Percentiles rank a stretch among this genome's conserved stretches.
phyloP scores from a whole-genome alignment of 352 stramenopile species.

The Pythium vanterpoolii region DNA sequence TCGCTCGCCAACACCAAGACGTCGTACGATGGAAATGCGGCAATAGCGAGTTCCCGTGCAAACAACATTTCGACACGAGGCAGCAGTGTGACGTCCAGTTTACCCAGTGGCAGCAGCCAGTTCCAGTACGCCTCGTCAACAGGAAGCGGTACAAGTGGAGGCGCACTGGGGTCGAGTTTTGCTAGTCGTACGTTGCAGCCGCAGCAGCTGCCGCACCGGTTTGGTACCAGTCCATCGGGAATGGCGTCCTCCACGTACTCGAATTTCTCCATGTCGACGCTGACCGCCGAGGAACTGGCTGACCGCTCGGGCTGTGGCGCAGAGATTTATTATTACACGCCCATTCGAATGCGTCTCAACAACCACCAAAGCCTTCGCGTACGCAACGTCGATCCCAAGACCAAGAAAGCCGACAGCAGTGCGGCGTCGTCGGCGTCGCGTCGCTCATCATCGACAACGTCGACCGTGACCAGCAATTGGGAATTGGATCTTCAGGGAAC shows the following conservation, averaged over 20 bases:
- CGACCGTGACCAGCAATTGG: slow-evolving; percentile 5
- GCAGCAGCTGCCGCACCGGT: neutral
- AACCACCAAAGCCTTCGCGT: slow-evolving; percentile 71
- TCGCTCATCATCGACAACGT: slow-evolving; percentile 11
- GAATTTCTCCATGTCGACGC: slow-evolving; percentile 17
- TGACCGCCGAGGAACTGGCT: slow-evolving; percentile 32
- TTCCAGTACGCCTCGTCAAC: slow-evolving; percentile 15
- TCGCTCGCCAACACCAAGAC: slow-evolving; percentile 27
- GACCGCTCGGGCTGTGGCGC: slow-evolving; percentile 64
- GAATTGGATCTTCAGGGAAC: slow-evolving; percentile 54
- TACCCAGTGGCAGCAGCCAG: slow-evolving; percentile 15
- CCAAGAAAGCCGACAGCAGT: neutral
- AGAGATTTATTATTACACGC: slow-evolving; percentile 70
- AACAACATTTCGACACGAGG: neutral
- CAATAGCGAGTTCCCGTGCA: neutral
- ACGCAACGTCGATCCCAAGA: slow-evolving; percentile 13
- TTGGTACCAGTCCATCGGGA: neutral
- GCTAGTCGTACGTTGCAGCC: slow-evolving; percentile 17
- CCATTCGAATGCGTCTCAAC: slow-evolving; percentile 61
- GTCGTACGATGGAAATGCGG: slow-evolving; percentile 10
- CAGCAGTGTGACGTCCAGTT: slow-evolving; percentile 19
- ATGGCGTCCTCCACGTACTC: slow-evolving; percentile 18
- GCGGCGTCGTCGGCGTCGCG: slow-evolving; percentile 9
- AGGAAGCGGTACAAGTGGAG: neutral
- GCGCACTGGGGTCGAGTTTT: slow-evolving; percentile 19